Evolutionary conservation across 225 moss, liverwort and hornwort genomes (phyloP).

Genomic region (Sphagnum contortum): DNA sequence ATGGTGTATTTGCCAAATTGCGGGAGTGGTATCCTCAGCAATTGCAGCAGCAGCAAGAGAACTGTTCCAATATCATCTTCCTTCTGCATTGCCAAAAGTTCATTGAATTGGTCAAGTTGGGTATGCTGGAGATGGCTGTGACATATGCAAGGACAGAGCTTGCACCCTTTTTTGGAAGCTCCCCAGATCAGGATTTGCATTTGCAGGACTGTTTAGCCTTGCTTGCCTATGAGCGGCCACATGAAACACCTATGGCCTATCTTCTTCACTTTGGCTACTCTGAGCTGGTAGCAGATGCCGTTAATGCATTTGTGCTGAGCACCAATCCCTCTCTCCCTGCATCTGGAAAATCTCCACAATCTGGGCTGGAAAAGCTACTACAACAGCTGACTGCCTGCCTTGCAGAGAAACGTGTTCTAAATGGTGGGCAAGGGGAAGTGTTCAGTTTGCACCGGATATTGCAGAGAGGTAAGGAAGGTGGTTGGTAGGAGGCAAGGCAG

Average conservation of each 20-base stretch:
- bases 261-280: constrained; percentile 73
- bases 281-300: constrained; percentile 87
- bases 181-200: constrained; percentile 64
- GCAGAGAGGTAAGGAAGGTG: constrained; percentile 86
- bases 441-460: constrained; percentile 82
- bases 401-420: constrained; percentile 62
- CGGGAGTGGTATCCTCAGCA: constrained; percentile 90
- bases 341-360: constrained; percentile 55
- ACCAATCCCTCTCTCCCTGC: constrained; percentile 50
- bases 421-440: constrained; percentile 89
- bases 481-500: constrained; percentile 42
- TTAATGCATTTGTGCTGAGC: constrained; percentile 80
- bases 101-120: constrained; percentile 77
- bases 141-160: constrained; percentile 62
- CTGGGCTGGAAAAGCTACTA: constrained; percentile 75
- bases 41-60: constrained; percentile 19
- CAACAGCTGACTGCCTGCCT: constrained; percentile 88
- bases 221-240: constrained; percentile 83
- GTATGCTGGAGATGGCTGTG: constrained; percentile 74
- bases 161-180: constrained; percentile 61
- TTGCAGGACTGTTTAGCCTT: constrained; percentile 83
- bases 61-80: constrained; percentile 44
- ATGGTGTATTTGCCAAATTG: constrained; percentile 56
- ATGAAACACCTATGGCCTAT: constrained; percentile 79
- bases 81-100: constrained; percentile 88